Evolutionary conservation across 176 grass and related monocot genomes (phyloP), one percentile per base, ranked within the genome.

Genomic region (Panicum miliaceum): DNA sequence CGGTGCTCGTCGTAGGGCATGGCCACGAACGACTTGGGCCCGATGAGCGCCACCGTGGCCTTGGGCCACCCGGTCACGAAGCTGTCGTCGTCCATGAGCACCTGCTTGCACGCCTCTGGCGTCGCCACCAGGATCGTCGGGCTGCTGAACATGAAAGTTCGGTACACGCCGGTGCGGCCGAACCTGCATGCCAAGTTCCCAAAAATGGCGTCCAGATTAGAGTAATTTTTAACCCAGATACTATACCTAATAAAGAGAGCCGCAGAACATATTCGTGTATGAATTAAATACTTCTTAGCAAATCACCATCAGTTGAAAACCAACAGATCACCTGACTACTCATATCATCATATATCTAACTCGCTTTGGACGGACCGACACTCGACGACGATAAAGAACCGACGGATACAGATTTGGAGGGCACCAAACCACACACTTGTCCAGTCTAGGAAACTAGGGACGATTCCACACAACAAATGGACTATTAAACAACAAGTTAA

Each of bases 101-200:
- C 83, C 73, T 90, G 91, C 67, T 94, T 91, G 87, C 89, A 94
- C 5, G 53, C 83, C 37, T 96, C 93, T 27, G 96, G 64, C 60
- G 63, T 90, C 22, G 84, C 45, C 52, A 88, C 61, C 76, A 96
- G 46, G 20, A 99, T 86, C 68, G 93, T 87, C 36, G 96, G 96
- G 86, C 83, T 86, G 38, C 96, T 92, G 89, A 99, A 99, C 96
- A 99, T 99, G 88, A 87, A 94, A 0, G 90, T n/a, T 23, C 89
- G 88, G 91, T 99, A 99, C 46, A 99, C 63, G 8, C 96, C 96
- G 1, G 68, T 86, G 20, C 81, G 58, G 0, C 93, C 87, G 47
- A 90, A 96, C 70, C 96, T 98, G 81, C 75, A 77, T 45, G 7
- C 29, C 6, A 32, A 11, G 23, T 58, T 58, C 27, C 26, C 61